These are phyloP conservation scores for Meira miltonrushii DNA, from an alignment of 1,284 basidiomycete species.

Conservation along the genomic window DNA sequence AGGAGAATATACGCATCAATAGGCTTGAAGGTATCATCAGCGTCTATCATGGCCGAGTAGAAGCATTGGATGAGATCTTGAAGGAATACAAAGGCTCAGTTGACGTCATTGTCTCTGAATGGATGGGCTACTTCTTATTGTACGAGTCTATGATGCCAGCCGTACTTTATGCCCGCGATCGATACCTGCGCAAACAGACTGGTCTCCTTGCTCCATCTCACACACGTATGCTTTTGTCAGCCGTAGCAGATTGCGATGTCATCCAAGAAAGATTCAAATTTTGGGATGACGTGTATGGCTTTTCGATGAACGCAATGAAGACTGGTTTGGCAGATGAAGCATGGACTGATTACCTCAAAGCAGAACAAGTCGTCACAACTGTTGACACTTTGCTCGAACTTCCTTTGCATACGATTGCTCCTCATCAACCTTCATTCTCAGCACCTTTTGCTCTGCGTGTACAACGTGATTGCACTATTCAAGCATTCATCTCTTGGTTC, in stretches of 20 bases:
- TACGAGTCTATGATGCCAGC: slow-evolving; percentile 98
- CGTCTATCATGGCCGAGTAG: slow-evolving; percentile 80
- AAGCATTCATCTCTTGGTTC: slow-evolving; percentile 49
- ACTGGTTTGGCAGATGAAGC: slow-evolving; percentile 44
- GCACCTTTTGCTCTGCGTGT: slow-evolving; percentile 28
- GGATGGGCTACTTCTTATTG: slow-evolving; percentile 69
- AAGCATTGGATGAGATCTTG: slow-evolving; percentile 68
- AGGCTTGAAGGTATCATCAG: slow-evolving; percentile 68
- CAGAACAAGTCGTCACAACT: slow-evolving; percentile 26
- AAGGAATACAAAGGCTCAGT: slow-evolving; percentile 66
- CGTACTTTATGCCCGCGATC: slow-evolving; percentile 77
- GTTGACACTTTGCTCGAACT: slow-evolving; percentile 26
- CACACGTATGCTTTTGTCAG: slow-evolving; percentile 73
- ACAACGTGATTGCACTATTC: slow-evolving; percentile 17
- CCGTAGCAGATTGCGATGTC: slow-evolving; percentile 71
- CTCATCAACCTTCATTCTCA: slow-evolving; percentile 50
- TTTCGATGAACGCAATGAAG: slow-evolving; percentile 44
- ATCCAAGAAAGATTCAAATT: slow-evolving; percentile 76
- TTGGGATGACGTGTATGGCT: slow-evolving; percentile 85
- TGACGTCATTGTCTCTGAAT: slow-evolving; percentile 91
- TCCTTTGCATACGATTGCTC: slow-evolving; percentile 29
- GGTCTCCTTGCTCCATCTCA: slow-evolving; percentile 92
- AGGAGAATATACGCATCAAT: slow-evolving; percentile 74
- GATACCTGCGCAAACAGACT: slow-evolving; percentile 61
- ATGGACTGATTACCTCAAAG: slow-evolving; percentile 38